Conservation (phyloP, 179 eudicot species). For the Vitellaria paradoxa region DNA sequence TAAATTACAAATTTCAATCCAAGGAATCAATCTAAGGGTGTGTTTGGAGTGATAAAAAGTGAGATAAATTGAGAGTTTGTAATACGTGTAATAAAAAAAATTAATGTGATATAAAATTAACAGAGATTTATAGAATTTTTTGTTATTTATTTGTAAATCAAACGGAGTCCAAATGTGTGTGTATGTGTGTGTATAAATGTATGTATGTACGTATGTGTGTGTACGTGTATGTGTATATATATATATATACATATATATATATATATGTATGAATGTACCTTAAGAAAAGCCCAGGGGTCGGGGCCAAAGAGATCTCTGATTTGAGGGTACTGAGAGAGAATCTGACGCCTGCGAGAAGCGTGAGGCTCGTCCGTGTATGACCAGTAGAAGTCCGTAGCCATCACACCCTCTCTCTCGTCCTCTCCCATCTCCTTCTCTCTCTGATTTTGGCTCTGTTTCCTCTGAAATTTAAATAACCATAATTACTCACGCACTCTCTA, state of each 20-base stretch:
- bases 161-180: too few species aligned
- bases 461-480: too few species aligned
- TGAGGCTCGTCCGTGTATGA: slow-evolving; percentile 96
- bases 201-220: slow-evolving; percentile 25
- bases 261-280: slow-evolving; percentile 38
- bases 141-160: too few species aligned
- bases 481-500: too few species aligned
- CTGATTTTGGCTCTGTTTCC: slow-evolving; percentile 28
- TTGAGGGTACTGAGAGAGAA: slow-evolving; percentile 90
- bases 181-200: neutral
- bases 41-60: too few species aligned
- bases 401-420: slow-evolving; percentile 37
- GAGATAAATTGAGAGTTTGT: too few species aligned
- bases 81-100: too few species aligned
- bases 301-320: slow-evolving; percentile 89
- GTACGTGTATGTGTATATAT: too few species aligned
- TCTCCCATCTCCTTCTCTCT: slow-evolving; percentile 33
- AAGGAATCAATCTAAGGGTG: too few species aligned
- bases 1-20: too few species aligned
- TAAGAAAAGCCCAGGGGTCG: slow-evolving; percentile 74
- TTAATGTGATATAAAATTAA: too few species aligned
- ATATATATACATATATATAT: neutral
- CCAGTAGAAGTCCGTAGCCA: slow-evolving; percentile 91
- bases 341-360: slow-evolving; percentile 71
- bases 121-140: too few species aligned